phyloP scores from a whole-genome alignment of 805 yeast genomes.

The Candida alai region DNA sequence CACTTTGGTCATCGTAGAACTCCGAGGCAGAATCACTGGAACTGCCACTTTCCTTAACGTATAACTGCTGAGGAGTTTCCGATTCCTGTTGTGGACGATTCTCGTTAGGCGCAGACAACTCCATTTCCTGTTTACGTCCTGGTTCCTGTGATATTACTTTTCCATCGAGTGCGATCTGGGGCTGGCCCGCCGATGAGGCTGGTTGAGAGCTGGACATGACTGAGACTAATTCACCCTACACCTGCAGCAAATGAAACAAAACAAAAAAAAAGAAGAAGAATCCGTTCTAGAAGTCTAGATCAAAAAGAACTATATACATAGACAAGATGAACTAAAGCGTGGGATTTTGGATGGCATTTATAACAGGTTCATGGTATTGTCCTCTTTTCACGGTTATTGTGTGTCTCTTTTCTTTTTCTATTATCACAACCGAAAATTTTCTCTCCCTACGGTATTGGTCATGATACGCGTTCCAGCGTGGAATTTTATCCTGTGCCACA shows the following conservation, averaged over 20 bases:
- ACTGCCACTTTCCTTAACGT: neutral
- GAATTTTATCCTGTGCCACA: too few species aligned
- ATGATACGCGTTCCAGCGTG: too few species aligned
- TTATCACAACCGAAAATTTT: too few species aligned
- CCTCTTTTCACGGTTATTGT: too few species aligned
- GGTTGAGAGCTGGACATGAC: too few species aligned
- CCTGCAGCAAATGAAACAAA: too few species aligned
- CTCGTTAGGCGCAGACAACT: too few species aligned
- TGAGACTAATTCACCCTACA: too few species aligned
- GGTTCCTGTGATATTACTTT: slow-evolving; percentile 2
- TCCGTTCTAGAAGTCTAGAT: neutral
- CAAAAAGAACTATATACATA: neutral
- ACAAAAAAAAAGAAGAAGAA: too few species aligned
- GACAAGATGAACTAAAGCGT: neutral
- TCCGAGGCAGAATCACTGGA: slow-evolving; percentile 6
- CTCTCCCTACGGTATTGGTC: too few species aligned
- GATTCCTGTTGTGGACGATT: slow-evolving; percentile 4
- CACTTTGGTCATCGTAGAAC: slow-evolving; percentile 20
- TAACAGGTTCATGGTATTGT: too few species aligned
- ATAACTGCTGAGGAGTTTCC: slow-evolving; percentile 4
- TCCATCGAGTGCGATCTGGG: neutral
- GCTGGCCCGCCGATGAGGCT: neutral
- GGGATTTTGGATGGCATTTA: neutral
- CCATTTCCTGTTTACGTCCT: slow-evolving; percentile 5
- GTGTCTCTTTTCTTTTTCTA: too few species aligned